Conservation (phyloP, 495 filamentous ascomycete species). For the Mycothermus thermophilus region DNA sequence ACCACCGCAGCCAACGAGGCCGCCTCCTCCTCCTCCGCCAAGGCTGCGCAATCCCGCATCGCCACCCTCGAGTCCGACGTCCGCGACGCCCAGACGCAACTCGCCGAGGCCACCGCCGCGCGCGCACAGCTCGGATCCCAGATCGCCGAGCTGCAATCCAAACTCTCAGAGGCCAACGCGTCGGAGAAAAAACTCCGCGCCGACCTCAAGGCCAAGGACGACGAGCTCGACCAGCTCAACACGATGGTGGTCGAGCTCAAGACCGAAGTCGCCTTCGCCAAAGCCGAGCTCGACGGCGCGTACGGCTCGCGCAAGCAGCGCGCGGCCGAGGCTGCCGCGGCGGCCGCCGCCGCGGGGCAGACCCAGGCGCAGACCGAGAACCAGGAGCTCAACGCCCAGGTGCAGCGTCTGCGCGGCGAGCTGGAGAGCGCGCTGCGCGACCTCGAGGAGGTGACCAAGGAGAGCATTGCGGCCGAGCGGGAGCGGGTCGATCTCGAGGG, state of each 20-base stretch:
- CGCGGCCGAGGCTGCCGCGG: constrained; percentile 58
- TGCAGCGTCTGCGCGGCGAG: constrained; percentile 60
- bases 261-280: constrained; percentile 82
- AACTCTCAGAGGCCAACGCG: constrained; percentile 14
- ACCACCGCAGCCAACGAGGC: constrained; percentile 18
- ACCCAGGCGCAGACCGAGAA: no score
- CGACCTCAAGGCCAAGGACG: constrained; percentile 39
- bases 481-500: constrained; percentile 66
- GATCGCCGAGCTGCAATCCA: constrained; percentile 12
- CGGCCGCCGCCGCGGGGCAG: constrained; percentile 53
- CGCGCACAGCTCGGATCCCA: constrained; percentile 17
- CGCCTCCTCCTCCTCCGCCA: constrained; percentile 23
- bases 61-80: constrained; percentile 40
- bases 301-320: constrained; percentile 69
- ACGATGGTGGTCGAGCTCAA: constrained; percentile 72
- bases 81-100: constrained; percentile 24
- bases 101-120: constrained; percentile 6
- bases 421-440: constrained; percentile 70
- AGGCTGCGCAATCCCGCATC: constrained; percentile 31
- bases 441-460: constrained; percentile 75
- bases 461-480: constrained; percentile 74
- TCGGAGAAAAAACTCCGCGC: constrained; percentile 19
- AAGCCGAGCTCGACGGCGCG: constrained; percentile 88
- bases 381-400: constrained; percentile 45
- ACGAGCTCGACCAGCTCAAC: constrained; percentile 62